Base-by-base conservation (phyloP, 1,284 basidiomycete species). In the Naganishia cerealis region DNA sequence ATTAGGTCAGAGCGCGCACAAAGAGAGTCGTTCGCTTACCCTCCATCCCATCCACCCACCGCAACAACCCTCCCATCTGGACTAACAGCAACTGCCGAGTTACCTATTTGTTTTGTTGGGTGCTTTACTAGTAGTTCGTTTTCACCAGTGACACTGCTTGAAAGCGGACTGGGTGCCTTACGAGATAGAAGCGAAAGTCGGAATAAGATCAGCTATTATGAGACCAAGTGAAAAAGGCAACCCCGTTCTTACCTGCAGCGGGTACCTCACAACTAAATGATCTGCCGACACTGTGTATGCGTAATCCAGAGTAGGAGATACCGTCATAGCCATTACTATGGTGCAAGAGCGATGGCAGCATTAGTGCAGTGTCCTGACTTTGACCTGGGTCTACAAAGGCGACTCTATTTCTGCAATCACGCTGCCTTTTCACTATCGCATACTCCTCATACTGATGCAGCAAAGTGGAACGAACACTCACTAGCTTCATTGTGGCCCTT, bases 21-120 rank as follows among this genome's bases (percentile, higher is more conserved):
- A 33, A 33, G 29, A 33, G 6, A 33, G 29, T 36, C 18, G 63
- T 40, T 26, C 8, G 79, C 88, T 74, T 72, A 92, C 92, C 84
- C 86, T 40, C 92, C 92, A 72, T 94, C 92, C 92, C 92, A 94
- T 0, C 91, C 90, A 3, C 89, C 92, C 1, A 92, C 81, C 0
- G 90, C 91, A 71, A 90, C 90, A 0, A 94, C 86, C 36, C 85
- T 84, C 0, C 87, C 90, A 73, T 90, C 87, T 46, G 86, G 83
- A n/a, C 86, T 86, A n/a, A 94, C 85, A 1, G 87, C 84, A 29
- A 94, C 79, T 4, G 86, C 85, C 0, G 85, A 84, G 73, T 92
- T 91, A 0, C 92, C 91, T 0, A 90, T 86, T 71, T 91, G 84
- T 73, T 88, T 92, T n/a, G 87, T 92, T 24, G 74, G 73, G 66